These are phyloP conservation scores for Hysterangium stoloniferum DNA, from an alignment of 768 basidiomycete genomes.

Conservation along the genomic window DNA sequence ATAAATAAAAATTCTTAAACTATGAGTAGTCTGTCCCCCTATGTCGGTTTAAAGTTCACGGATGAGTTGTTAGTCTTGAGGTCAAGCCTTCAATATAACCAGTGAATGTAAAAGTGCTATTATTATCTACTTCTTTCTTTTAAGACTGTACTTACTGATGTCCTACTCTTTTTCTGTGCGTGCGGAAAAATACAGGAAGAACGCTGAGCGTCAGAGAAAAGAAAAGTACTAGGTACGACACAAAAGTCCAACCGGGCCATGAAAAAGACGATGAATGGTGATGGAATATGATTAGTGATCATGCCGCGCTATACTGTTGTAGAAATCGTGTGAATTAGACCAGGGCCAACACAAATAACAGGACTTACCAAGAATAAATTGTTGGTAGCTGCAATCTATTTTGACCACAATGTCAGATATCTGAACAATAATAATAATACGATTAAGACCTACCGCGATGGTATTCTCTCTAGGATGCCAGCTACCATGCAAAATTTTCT, in stretches of 20 bases:
- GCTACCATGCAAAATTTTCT: constrained; percentile 92
- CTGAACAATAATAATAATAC: not conserved
- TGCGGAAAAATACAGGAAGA: not conserved
- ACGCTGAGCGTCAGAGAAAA: not conserved
- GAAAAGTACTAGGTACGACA: constrained; percentile 11
- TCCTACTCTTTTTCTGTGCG: constrained; percentile 1
- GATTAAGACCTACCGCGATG: constrained; percentile 66
- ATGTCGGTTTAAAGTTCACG: too few relatives aligned
- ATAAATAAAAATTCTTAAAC: too few relatives aligned
- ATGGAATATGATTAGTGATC: constrained; percentile 16
- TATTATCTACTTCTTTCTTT: constrained; percentile 3
- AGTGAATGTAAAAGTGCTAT: too few relatives aligned
- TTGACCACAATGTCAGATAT: too few relatives aligned
- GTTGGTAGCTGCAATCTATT: constrained; percentile 98
- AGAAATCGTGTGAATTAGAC: not conserved
- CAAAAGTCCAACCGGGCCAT: constrained; percentile 10
- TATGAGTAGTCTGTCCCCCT: too few relatives aligned
- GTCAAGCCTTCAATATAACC: too few relatives aligned
- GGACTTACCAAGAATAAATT: constrained; percentile 64
- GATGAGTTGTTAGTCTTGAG: too few relatives aligned
- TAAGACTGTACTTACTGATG: not conserved
- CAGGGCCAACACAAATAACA: not conserved
- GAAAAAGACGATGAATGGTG: not conserved
- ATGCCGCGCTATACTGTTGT: constrained; percentile 55
- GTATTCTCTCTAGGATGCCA: constrained; percentile 99